Base-by-base conservation (phyloP, 331 rosid genomes). In the Acacia concinna region DNA sequence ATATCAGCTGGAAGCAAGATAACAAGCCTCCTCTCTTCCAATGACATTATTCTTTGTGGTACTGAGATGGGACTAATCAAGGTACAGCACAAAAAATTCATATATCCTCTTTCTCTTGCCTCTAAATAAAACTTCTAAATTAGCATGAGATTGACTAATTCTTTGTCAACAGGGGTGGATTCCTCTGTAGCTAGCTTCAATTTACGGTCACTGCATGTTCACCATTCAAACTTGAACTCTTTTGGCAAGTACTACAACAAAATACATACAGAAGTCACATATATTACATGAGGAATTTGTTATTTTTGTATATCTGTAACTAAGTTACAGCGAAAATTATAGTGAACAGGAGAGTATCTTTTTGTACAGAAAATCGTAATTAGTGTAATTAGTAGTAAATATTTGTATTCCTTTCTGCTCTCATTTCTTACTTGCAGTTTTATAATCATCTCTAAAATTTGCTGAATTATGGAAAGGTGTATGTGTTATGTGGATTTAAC, bases 1-100 rank as follows among this genome's bases (percentile, higher is more conserved):
- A 79, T 89, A 73, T 87, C 95, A 85, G 97, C 91, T 20, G 92
- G 97, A 79, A 90, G 95, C 89, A 78, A 78, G 87, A 90, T 92
- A 76, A 90, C 95, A 30, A 87, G 93, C 81, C 79, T 89, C 31
- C 90, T 88, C 54, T 76, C 89, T 0, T 95, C 91, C 78, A 92
- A 92, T 80, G 95, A 92, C 87, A 85, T 87, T 38, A 81, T 92
- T 84, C 84, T 90, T 27, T 92, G 97, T 77, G 95, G 97, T 51
- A 92, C 97, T 31, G 97, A 89, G 75, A 78, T 79, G 8, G 97
- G 97, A 68, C 60, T 81, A 37, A 90, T 90, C 86, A 92, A 88
- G 92, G 97, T 92, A 56, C 27, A 46, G 97, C 90, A 56, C 27
- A 46, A 28, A 18, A 18, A 67, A 74, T 43, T 10, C 34, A 57